A percentile compares a stretch with the other conserved stretches of the same genome.
phyloP scores from a whole-genome alignment of 768 basidiomycete genomes.

The Strobilomyces dryophilus region DNA sequence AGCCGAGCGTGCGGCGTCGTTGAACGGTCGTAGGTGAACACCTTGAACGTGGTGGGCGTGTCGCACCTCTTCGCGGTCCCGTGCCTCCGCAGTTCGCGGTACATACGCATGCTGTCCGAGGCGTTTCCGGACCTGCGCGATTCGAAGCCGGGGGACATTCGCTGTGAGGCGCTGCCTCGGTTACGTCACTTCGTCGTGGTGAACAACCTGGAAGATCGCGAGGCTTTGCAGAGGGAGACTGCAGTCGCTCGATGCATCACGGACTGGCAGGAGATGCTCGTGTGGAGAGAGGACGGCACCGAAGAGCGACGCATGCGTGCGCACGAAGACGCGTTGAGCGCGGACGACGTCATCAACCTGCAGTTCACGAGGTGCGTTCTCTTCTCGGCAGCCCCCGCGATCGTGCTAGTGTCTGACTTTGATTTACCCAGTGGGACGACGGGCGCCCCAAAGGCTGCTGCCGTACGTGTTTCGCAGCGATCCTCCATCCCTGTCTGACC shows the following conservation, averaged over 20 bases:
- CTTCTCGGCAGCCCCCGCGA: neutral
- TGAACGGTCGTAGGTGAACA: slow-evolving; percentile 48
- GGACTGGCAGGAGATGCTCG: slow-evolving; percentile 68
- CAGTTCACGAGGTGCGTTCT: slow-evolving; percentile 74
- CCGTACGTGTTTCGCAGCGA: slow-evolving; percentile 41
- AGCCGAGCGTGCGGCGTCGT: neutral
- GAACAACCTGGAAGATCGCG: slow-evolving; percentile 52
- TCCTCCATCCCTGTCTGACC: neutral
- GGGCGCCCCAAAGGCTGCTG: slow-evolving; percentile 78
- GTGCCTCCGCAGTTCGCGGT: slow-evolving; percentile 58
- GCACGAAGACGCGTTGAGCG: slow-evolving; percentile 38
- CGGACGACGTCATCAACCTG: slow-evolving; percentile 74
- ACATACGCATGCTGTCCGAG: slow-evolving; percentile 55
- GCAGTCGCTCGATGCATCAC: slow-evolving; percentile 46
- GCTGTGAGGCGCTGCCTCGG: slow-evolving; percentile 53
- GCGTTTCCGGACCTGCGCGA: slow-evolving; percentile 53
- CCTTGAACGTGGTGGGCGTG: slow-evolving; percentile 60
- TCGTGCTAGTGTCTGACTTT: neutral
- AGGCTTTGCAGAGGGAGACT: slow-evolving; percentile 37
- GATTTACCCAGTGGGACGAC: slow-evolving; percentile 62
- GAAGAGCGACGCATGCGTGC: slow-evolving; percentile 44
- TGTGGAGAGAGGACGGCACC: slow-evolving; percentile 56
- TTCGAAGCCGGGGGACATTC: slow-evolving; percentile 51
- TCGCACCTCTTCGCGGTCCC: slow-evolving; percentile 74
- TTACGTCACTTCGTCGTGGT: slow-evolving; percentile 64